Base-by-base conservation (phyloP, 768 basidiomycete genomes). In the Leccinellum albellum region DNA sequence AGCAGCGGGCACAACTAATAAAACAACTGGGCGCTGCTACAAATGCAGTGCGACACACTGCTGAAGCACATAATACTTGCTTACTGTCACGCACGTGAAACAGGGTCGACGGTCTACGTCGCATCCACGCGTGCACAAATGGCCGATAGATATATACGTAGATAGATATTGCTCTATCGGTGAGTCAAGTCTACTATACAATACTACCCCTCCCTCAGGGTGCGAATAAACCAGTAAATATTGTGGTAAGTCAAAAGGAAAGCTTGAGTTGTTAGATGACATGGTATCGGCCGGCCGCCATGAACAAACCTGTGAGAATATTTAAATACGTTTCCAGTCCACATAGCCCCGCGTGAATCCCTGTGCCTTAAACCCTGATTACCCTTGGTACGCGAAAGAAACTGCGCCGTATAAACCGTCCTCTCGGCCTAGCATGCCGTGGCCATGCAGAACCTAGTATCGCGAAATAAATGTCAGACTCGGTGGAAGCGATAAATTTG, bases 341-440 rank as follows among this genome's bases (percentile, higher is more conserved):
- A 52, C 37, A 50, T n/a, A 32, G 7, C 13, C 37, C 20, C n/a
- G 3, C 20, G 12, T 14, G 21, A 35, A 15, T 57, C 53, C 37
- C 35, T 32, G 37, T 57, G 28, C 28, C 28, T 26, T 26, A 6
- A 12, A 6, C 12, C 13, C 50, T n/a, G 24, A 50, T 65, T 37
- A 97, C 29, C 93, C 92, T 64, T 93, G 92, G 73, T 94, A 95
- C 9, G 94, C 94, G 71, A 95, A 98, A 1, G 93, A 91, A 17
- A 94, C 91, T 13, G 92, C 94, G 20, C 94, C 94, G 59, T 95
- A 97, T 53, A 99, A 72, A 3, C 96, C 96, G 61, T 95, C 92
- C 71, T 96, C 94, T 26, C 91, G 83, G 5, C 94, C 94, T 12
- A 95, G 75, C 85, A 98, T 85, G 13, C 95, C 96, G 65, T 88